A percentile compares a stretch with the other conserved stretches of the same genome.
Conservation (phyloP, 805 yeast species). For the Nakazawaea ishiwadae region DNA sequence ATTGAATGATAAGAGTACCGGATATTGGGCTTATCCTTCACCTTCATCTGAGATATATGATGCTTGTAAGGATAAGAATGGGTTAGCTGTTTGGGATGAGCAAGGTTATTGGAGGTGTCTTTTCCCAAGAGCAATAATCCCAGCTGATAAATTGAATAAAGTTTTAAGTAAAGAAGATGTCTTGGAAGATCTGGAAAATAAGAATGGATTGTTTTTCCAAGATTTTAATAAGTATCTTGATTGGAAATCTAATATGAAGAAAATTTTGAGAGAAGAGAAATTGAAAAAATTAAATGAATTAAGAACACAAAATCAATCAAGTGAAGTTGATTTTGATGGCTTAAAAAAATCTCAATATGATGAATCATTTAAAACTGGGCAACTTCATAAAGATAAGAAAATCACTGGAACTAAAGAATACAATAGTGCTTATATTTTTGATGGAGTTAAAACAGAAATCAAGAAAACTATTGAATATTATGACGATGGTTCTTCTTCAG, state of each 20-base stretch:
- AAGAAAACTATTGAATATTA: conserved; percentile 31
- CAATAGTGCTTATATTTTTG: conserved; percentile 30
- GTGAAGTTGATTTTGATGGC: background rate
- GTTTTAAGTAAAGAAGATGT: conserved; percentile 58
- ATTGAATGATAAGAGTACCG: conserved; percentile 27
- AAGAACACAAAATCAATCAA: conserved; percentile 16
- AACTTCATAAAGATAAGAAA: conserved; percentile 16
- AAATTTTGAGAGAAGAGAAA: conserved; percentile 36
- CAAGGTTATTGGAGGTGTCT: conserved; percentile 89
- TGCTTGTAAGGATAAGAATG: conserved; percentile 59
- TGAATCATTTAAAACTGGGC: background rate
- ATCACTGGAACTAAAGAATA: conserved; percentile 35
- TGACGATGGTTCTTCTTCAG: conserved; percentile 38
- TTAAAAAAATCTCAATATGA: conserved; percentile 2
- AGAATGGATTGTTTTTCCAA: conserved; percentile 56
- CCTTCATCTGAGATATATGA: conserved; percentile 59
- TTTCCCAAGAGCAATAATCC: conserved; percentile 54
- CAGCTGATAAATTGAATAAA: conserved; percentile 25
- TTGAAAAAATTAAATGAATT: conserved; percentile 13
- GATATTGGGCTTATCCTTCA: conserved; percentile 47
- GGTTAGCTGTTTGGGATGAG: conserved; percentile 75
- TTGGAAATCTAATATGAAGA: conserved; percentile 59
- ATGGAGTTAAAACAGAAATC: conserved; percentile 39
- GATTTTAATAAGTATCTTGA: conserved; percentile 60
- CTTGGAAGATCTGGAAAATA: conserved; percentile 35